Conservation (phyloP, 106 monocot species). For the Allium sativum region DNA sequence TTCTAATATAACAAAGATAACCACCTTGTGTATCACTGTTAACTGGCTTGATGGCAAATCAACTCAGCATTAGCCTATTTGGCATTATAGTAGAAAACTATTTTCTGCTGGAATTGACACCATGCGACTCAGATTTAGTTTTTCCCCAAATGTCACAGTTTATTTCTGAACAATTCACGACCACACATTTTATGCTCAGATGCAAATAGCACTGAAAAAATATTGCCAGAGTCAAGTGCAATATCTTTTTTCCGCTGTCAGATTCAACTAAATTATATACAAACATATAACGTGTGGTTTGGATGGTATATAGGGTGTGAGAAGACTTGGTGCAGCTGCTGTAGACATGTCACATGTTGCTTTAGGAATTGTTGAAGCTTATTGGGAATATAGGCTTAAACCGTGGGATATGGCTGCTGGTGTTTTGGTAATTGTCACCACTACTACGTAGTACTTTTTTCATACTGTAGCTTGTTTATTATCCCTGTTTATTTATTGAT, state of each 20-base stretch:
- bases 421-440: conserved; percentile 52
- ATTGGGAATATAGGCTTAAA: conserved; percentile 99
- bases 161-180: no score
- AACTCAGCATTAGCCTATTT: background rate
- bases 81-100: no score
- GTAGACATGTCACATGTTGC: conserved; percentile 98
- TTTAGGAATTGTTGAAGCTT: conserved; percentile 83
- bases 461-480: background rate
- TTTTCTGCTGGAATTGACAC: no score
- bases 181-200: no score
- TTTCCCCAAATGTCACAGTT: no score
- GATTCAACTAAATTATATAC: no score
- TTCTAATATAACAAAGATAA: background rate
- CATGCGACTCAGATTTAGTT: no score
- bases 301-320: conserved; percentile 53
- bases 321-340: conserved; percentile 93
- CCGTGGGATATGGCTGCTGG: conserved; percentile 99
- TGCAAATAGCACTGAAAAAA: no score
- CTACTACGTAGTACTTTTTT: background rate
- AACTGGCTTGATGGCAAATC: conserved; percentile 4
- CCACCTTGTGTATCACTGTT: background rate
- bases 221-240: no score
- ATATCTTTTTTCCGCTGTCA: no score
- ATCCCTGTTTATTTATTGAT: no score
- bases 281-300: no score